phyloP scores from a whole-genome alignment of 345 rosid species.

The Gossypium thurberi region DNA sequence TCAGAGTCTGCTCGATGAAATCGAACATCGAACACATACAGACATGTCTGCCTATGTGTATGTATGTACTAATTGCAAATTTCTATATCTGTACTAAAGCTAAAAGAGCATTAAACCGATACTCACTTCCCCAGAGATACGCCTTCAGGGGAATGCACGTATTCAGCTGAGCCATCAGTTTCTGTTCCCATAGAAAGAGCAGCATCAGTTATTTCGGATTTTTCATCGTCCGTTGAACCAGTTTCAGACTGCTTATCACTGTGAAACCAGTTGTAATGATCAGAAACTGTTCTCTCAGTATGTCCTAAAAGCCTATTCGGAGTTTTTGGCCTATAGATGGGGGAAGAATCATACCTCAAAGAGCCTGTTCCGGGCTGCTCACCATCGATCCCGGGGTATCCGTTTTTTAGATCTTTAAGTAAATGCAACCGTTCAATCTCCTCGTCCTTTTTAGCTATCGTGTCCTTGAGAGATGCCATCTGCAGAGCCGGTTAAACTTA shows the following conservation, averaged over 20 bases:
- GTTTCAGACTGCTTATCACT: slow-evolving; percentile 23
- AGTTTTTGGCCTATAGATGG: slow-evolving; percentile 20
- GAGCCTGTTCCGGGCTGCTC: slow-evolving; percentile 23
- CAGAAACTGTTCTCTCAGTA: slow-evolving; percentile 27
- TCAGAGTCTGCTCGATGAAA: neutral
- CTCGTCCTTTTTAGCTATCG: slow-evolving; percentile 64
- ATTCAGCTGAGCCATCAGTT: slow-evolving; percentile 34
- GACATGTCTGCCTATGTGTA: too few relatives aligned
- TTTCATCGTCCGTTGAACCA: slow-evolving; percentile 29
- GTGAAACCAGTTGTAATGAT: slow-evolving; percentile 18
- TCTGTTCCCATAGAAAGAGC: slow-evolving; percentile 39
- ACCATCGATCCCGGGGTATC: slow-evolving; percentile 15
- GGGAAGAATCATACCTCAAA: slow-evolving; percentile 16
- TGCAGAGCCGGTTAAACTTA: slow-evolving; percentile 17
- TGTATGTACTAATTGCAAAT: too few relatives aligned
- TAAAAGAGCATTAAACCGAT: neutral
- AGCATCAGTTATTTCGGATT: slow-evolving; percentile 39
- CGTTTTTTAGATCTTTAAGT: slow-evolving; percentile 46
- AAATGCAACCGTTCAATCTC: slow-evolving; percentile 75
- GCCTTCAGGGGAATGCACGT: slow-evolving; percentile 11
- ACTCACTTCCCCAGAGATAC: slow-evolving; percentile 41
- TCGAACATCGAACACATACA: neutral
- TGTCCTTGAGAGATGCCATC: slow-evolving; percentile 82
- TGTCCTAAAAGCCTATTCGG: slow-evolving; percentile 30
- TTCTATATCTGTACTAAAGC: neutral